Base-by-base conservation (phyloP, 257 asterid species). In the Thymus mandschuricus region DNA sequence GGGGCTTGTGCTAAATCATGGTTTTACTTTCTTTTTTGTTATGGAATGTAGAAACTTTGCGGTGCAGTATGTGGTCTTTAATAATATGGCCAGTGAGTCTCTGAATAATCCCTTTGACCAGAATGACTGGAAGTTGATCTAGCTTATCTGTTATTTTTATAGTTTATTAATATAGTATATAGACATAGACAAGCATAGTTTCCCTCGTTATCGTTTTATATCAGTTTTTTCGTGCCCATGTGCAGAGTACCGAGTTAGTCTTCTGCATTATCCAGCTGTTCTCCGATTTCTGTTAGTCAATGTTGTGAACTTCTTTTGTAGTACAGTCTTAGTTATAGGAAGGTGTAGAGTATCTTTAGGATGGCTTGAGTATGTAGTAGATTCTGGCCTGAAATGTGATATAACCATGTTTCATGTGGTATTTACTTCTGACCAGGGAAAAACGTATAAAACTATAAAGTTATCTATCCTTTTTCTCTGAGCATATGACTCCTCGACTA, bases 1-100 rank as follows among this genome's bases (percentile, higher is more conserved):
- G 7, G 11, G 35, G 58, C 59, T 67, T 45, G 48, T 67, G 28
- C 50, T 31, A 68, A 28, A 60, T 44, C 7, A 0, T 13, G 3
- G 60, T 30, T 29, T 49, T 45, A 38, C 29, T 50, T 60, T 4
- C 10, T 30, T 57, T 10, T 57, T 10, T 10, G 5, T 10, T 30
- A 49, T 51, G 49, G 29, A 61, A 60, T 2, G 4, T 54, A 27
- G 54, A 63, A 76, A 63, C 56, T 62, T 5, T 33, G 29, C 50
- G 29, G 51, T 43, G 8, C 54, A 11, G 11, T 41, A 10, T n/a
- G 10, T 51, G 52, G 52, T 60, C 38, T 31, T 65, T 61, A 43
- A 41, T 60, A 28, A 72, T 6, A 21, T 41, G 68, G 35, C 10
- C 5, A 10, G 5, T 4, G 13, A 28, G 8, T 1, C 40, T 31